Evolutionary conservation across 2,329 filamentous ascomycete species (phyloP), one percentile per base, ranked within the genome.

Genomic region (Colletotrichum acutatum): DNA sequence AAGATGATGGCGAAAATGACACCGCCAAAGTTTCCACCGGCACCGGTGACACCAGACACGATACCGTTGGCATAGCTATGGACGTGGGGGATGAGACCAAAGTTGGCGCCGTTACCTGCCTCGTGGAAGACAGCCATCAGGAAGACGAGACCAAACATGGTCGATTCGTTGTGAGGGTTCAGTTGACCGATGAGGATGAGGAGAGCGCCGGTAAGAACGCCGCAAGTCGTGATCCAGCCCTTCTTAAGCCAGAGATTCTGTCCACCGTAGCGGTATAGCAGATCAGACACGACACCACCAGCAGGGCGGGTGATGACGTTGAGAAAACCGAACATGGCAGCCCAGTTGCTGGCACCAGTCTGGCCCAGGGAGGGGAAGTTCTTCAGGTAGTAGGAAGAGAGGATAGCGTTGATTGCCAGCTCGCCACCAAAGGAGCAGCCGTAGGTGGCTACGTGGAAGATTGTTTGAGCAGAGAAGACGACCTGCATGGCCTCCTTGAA

Each of bases 1-100:
- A 96, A 97, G 79, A 95, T 90, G 79, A 97, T 90, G 24, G 94
- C 93, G 78, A 97, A 97, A 61, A 97, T 82, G 64, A 98, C 90
- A 14, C 95, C 95, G 4, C 95, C 95, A 11, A 98, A 82, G 78
- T 98, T 98, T 1, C 95, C 95, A 9, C 89, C 87, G 0, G 93
- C 95, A 11, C 95, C 95, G 0, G 94, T 92, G 46, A 94, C 85
- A 14, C 95, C 95, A 1, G 92, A 94, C 7, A 98, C 88, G 68
- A 89, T 80, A 16, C 94, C 95, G 81, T 97, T 98, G 73, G 94
- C 94, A 74, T 88, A 89, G 1, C 94, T 94, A 82, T 95, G 93
- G 1, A 97, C 92, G 79, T 98, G 95, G 4, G 95, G 95, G 28
- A 98, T 92, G 6, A 98, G 88, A 0, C 94, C 90, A 82, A 97